A percentile compares a stretch with the other conserved stretches of the same genome.
These are phyloP conservation scores for Spathaspora gorwiae DNA, from an alignment of 805 yeast genomes.

Conservation along the genomic window DNA sequence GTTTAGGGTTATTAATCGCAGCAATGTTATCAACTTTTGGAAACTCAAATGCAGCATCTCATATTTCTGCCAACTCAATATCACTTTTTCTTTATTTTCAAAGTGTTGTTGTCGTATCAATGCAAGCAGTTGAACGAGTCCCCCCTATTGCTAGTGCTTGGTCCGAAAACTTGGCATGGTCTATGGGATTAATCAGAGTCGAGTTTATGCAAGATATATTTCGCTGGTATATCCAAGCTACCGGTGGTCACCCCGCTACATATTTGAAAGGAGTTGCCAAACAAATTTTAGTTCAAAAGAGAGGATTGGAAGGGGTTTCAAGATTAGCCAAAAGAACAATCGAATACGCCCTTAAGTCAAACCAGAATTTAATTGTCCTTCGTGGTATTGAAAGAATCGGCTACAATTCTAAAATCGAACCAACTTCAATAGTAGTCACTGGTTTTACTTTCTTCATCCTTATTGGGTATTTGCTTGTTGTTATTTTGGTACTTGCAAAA, in stretches of 20 bases:
- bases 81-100: constrained; percentile 86
- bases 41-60: constrained; percentile 84
- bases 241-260: constrained; percentile 82
- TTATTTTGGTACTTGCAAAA: constrained; percentile 52
- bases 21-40: constrained; percentile 82
- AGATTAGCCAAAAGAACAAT: constrained; percentile 26
- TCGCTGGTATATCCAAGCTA: constrained; percentile 80
- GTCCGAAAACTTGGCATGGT: constrained; percentile 92
- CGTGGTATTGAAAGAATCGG: constrained; percentile 89
- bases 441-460: constrained; percentile 83
- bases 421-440: constrained; percentile 77
- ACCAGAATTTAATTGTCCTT: constrained; percentile 56
- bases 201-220: constrained; percentile 79
- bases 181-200: constrained; percentile 82
- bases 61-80: constrained; percentile 80
- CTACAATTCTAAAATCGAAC: constrained; percentile 70
- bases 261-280: constrained; percentile 57
- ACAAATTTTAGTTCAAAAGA: constrained; percentile 66
- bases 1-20: constrained; percentile 79
- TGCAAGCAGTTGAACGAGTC: constrained; percentile 79
- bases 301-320: constrained; percentile 40
- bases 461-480: constrained; percentile 69
- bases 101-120: constrained; percentile 74
- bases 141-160: constrained; percentile 93
- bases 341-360: constrained; percentile 45